Percentiles rank a stretch among this genome's conserved stretches.
phyloP scores from a whole-genome alignment of 2,329 filamentous ascomycete genomes.

The Blumeria graminis region DNA sequence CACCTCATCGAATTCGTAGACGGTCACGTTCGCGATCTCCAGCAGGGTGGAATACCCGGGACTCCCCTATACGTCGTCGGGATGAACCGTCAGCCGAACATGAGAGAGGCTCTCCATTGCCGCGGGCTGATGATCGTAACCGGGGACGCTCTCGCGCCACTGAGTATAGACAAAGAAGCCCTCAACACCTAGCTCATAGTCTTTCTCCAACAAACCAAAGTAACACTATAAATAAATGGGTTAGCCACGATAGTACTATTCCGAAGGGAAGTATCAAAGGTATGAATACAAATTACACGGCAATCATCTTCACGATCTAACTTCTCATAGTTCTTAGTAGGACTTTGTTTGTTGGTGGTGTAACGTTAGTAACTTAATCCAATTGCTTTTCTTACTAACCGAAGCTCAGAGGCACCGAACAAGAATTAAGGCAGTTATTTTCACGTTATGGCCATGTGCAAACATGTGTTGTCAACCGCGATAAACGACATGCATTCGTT shows the following conservation, averaged over 20 bases:
- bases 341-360: conserved; percentile 89
- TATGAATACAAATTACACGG: conserved; percentile 12
- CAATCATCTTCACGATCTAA: conserved; percentile 6
- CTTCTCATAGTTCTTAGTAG: conserved; percentile 48
- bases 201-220: conserved; percentile 25
- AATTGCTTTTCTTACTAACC: conserved; percentile 10
- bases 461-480: conserved; percentile 92
- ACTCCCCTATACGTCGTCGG: conserved; percentile 23
- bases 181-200: conserved; percentile 43
- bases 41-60: conserved; percentile 42
- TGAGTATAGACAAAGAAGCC: conserved; percentile 76
- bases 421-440: conserved; percentile 63
- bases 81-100: conserved; percentile 40
- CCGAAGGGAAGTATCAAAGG: conserved; percentile 58
- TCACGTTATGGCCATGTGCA: conserved; percentile 66
- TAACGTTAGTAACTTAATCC: conserved; percentile 37
- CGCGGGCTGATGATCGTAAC: conserved; percentile 31
- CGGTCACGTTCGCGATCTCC: conserved; percentile 64
- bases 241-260: conserved; percentile 55
- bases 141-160: conserved; percentile 27
- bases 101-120: conserved; percentile 41
- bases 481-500: conserved; percentile 95
- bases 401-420: conserved; percentile 40
- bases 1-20: conserved; percentile 28
- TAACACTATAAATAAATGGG: conserved; percentile 39